Conservation (phyloP, 140 eudicot species). For the Oenanthe javanica region DNA sequence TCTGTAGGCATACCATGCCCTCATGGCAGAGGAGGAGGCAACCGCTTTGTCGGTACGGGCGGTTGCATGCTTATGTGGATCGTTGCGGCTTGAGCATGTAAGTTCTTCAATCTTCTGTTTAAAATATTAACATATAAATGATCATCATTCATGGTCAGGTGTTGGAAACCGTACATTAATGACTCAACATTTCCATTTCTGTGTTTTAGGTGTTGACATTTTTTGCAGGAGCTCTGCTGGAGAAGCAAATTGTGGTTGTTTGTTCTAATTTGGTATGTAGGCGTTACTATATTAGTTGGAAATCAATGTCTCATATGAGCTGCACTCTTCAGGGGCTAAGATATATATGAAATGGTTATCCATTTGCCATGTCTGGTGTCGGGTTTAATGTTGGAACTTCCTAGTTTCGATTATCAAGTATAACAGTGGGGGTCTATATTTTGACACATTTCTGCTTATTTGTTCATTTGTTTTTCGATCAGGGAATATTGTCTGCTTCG, state of each 20-base stretch:
- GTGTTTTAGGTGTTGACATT: constrained; percentile 66
- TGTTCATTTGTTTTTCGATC: constrained; percentile 10
- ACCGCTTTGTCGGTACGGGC: constrained; percentile 85
- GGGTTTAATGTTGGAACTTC: background rate
- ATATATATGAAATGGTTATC: background rate
- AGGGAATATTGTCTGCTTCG: constrained; percentile 88
- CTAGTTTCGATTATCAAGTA: background rate
- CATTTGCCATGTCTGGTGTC: background rate
- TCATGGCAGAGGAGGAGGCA: constrained; percentile 91
- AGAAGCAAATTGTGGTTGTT: constrained; percentile 83
- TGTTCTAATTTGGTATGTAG: constrained; percentile 88
- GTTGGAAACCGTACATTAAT: constrained; percentile 1
- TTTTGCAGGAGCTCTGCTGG: constrained; percentile 89
- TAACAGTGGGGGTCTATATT: too few relatives aligned
- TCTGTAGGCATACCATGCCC: constrained; percentile 62
- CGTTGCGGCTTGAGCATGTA: constrained; percentile 94
- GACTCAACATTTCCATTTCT: constrained; percentile 4
- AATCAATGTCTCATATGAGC: background rate
- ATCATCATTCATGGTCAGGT: background rate
- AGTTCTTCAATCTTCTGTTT: constrained; percentile 10
- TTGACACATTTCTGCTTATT: background rate
- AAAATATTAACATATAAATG: background rate
- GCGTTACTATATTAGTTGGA: constrained; percentile 4
- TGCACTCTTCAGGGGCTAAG: background rate
- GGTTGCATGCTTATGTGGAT: constrained; percentile 84